Evolutionary conservation across 176 grass and related monocot genomes (phyloP).

Genomic region (Cymbopogon citratus): DNA sequence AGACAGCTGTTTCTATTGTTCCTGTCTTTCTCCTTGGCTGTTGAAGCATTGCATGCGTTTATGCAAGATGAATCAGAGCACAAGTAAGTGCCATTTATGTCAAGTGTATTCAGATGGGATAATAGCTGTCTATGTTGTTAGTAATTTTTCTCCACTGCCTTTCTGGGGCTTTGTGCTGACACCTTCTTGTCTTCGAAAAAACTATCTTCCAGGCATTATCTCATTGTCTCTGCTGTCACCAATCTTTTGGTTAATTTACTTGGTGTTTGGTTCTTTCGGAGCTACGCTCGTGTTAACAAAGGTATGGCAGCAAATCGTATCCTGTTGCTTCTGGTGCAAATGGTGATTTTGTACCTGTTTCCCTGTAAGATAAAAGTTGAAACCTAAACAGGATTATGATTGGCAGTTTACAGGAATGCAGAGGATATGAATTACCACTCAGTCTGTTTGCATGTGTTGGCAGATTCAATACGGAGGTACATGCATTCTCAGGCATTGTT

Average conservation of each 20-base stretch:
- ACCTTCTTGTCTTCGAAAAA: not conserved
- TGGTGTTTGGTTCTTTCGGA: slow-evolving; percentile 95
- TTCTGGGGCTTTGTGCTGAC: not conserved
- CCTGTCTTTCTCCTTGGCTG: slow-evolving; percentile 91
- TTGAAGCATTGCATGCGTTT: slow-evolving; percentile 93
- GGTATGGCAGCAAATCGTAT: slow-evolving; percentile 36
- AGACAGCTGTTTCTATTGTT: slow-evolving; percentile 98
- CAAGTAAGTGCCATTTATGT: slow-evolving; percentile 60
- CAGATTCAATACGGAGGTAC: slow-evolving; percentile 93
- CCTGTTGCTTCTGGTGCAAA: not conserved
- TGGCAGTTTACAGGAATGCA: slow-evolving; percentile 82
- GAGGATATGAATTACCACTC: slow-evolving; percentile 99
- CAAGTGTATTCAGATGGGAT: not conserved
- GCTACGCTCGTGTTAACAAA: slow-evolving; percentile 84
- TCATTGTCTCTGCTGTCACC: slow-evolving; percentile 89
- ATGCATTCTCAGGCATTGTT: not conserved
- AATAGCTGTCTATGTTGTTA: not conserved
- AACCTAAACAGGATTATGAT: not conserved
- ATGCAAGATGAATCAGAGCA: slow-evolving; percentile 99
- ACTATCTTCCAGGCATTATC: slow-evolving; percentile 63
- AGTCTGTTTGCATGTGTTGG: slow-evolving; percentile 86
- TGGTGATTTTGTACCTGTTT: not conserved
- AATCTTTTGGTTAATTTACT: slow-evolving; percentile 97
- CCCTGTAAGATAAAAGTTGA: not conserved
- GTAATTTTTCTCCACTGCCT: not conserved